Evolutionary conservation across 306 rosid genomes (phyloP).

Genomic region (Sesbania bispinosa): DNA sequence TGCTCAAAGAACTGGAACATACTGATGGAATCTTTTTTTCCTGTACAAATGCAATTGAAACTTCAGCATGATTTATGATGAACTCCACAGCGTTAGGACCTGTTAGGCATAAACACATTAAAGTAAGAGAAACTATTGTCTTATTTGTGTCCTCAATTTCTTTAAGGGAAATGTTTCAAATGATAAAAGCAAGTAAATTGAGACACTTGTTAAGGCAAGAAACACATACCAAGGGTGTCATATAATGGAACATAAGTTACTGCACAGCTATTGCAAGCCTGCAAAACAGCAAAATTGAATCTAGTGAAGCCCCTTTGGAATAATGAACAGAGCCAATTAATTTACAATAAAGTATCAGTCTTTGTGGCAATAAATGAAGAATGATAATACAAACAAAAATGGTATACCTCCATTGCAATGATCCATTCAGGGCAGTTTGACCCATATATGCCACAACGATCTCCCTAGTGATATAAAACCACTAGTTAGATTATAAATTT

Average conservation of each 20-base stretch:
- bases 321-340: background rate
- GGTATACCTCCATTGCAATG: constrained; percentile 79
- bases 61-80: constrained; percentile 87
- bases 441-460: constrained; percentile 82
- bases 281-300: constrained; percentile 20
- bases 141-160: background rate
- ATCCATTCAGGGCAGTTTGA: constrained; percentile 86
- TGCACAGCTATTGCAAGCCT: constrained; percentile 81
- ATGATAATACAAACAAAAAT: background rate
- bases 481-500: background rate
- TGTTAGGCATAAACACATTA: constrained; percentile 38
- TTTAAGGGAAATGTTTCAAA: background rate
- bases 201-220: background rate
- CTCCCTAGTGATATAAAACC: constrained; percentile 49
- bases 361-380: background rate
- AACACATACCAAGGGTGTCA: constrained; percentile 74
- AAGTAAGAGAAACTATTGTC: background rate
- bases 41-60: constrained; percentile 87
- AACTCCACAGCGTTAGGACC: constrained; percentile 95
- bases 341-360: background rate
- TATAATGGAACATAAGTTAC: constrained; percentile 76
- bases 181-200: background rate
- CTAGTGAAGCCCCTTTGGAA: background rate
- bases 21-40: constrained; percentile 86
- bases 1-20: constrained; percentile 33